Evolutionary conservation across 225 moss, liverwort and hornwort genomes (phyloP).

Genomic region (Physcomitrium patens): DNA sequence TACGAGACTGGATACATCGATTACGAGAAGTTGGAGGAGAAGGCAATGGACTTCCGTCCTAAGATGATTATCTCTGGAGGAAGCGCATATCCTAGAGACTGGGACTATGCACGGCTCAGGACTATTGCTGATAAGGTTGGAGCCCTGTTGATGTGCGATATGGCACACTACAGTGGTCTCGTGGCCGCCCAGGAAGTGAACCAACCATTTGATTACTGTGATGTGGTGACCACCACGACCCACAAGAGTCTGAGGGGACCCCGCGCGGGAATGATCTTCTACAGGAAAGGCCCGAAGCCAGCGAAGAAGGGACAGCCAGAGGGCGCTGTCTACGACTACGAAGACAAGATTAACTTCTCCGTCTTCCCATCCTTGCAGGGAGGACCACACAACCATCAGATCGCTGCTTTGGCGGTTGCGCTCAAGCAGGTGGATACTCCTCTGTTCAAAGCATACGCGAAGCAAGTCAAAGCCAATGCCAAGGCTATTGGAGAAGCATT

Average conservation of each 20-base stretch:
- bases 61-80: conserved; percentile 96
- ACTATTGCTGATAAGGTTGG: conserved; percentile 85
- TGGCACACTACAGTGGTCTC: conserved; percentile 92
- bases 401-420: conserved; percentile 85
- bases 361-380: conserved; percentile 94
- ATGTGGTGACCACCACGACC: conserved; percentile 92
- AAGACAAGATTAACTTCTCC: conserved; percentile 94
- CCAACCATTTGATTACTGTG: conserved; percentile 88
- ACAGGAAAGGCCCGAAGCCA: conserved; percentile 74
- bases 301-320: conserved; percentile 80
- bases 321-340: conserved; percentile 65
- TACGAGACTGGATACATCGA: conserved; percentile 82
- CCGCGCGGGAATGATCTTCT: conserved; percentile 93
- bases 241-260: conserved; percentile 95
- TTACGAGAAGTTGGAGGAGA: conserved; percentile 95
- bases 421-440: conserved; percentile 92
- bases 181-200: conserved; percentile 90
- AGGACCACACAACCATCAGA: conserved; percentile 96
- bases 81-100: conserved; percentile 91
- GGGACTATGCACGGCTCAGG: conserved; percentile 79
- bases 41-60: conserved; percentile 89
- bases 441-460: conserved; percentile 84
- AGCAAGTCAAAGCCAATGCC: conserved; percentile 87
- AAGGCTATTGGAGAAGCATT: conserved; percentile 72
- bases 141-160: conserved; percentile 90